Conservation (phyloP, 2,329 filamentous ascomycete species). For the Exophiala spinifera region DNA sequence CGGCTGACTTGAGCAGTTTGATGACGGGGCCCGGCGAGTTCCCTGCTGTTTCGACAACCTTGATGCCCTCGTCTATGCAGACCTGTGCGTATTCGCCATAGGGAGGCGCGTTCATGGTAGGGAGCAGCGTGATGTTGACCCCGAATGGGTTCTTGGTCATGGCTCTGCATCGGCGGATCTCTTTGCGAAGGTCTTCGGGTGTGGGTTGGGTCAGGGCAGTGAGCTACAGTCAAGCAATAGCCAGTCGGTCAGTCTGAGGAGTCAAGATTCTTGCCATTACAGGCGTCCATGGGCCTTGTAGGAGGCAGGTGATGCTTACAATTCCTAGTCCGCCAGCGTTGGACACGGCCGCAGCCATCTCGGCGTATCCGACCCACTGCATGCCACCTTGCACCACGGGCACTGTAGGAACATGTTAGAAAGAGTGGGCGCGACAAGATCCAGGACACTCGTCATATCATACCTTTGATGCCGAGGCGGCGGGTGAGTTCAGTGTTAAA, state of each 20-base stretch:
- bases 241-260: no score
- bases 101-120: conserved; percentile 83
- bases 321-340: conserved; percentile 54
- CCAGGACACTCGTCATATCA: conserved; percentile 1
- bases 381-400: conserved; percentile 52
- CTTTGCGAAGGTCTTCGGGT: conserved; percentile 85
- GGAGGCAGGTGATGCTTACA: no score
- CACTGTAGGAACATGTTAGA: conserved; percentile 32
- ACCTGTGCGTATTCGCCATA: conserved; percentile 89
- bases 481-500: conserved; percentile 64
- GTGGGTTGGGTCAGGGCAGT: conserved; percentile 79
- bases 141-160: conserved; percentile 68
- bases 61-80: conserved; percentile 87
- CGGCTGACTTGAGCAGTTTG: conserved; percentile 75
- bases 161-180: conserved; percentile 81
- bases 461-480: conserved; percentile 54
- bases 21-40: conserved; percentile 91
- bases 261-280: no score
- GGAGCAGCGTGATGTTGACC: conserved; percentile 93
- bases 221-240: conserved; percentile 34
- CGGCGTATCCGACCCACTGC: conserved; percentile 56
- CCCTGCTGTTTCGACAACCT: conserved; percentile 87
- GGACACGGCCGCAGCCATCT: conserved; percentile 51
- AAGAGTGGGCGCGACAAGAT: neutral
- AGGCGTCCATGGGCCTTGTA: neutral